Evolutionary conservation across 352 stramenopile species (phyloP).

Genomic region (Phytopythium mirpurense): DNA sequence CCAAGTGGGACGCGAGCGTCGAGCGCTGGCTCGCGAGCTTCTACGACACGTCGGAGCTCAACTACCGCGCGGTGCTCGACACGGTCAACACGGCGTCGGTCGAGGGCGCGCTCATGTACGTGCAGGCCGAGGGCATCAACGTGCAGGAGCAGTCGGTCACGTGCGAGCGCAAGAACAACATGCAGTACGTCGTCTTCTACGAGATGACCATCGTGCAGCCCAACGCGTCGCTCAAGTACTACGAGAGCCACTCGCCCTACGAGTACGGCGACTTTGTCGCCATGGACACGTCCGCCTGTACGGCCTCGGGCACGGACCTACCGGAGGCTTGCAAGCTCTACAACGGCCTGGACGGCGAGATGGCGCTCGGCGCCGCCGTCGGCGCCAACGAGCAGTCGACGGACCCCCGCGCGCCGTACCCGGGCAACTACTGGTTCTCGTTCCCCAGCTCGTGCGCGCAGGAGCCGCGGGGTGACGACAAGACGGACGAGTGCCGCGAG

Average conservation of each 20-base stretch:
- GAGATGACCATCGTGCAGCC: conserved; percentile 63
- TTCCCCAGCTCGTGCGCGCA: conserved; percentile 51
- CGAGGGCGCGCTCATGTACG: conserved; percentile 63
- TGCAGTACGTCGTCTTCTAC: conserved; percentile 72
- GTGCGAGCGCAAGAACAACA: conserved; percentile 65
- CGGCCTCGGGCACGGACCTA: conserved; percentile 23
- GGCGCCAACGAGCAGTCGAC: conserved; percentile 33
- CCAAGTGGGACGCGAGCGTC: conserved; percentile 27
- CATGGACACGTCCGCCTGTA: conserved; percentile 64
- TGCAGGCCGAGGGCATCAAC: conserved; percentile 66
- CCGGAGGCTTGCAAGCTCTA: conserved; percentile 41
- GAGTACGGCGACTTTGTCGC: conserved; percentile 57
- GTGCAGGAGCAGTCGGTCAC: conserved; percentile 38
- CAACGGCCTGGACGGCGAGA: conserved; percentile 34
- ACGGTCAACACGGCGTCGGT: conserved; percentile 59
- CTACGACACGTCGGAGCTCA: conserved; percentile 27
- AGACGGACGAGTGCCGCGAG: conserved; percentile 36
- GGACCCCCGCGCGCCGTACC: conserved; percentile 51
- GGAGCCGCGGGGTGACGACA: conserved; percentile 31
- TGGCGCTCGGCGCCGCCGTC: conserved; percentile 41
- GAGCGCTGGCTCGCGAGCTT: conserved; percentile 35
- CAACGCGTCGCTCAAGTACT: conserved; percentile 38
- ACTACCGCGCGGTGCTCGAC: conserved; percentile 36
- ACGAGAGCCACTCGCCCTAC: conserved; percentile 23
- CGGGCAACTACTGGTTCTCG: conserved; percentile 71